Evolutionary conservation across 441 rosid genomes (phyloP), one percentile per base, ranked within the genome.

Genomic region (Euphorbia neoarborescens): DNA sequence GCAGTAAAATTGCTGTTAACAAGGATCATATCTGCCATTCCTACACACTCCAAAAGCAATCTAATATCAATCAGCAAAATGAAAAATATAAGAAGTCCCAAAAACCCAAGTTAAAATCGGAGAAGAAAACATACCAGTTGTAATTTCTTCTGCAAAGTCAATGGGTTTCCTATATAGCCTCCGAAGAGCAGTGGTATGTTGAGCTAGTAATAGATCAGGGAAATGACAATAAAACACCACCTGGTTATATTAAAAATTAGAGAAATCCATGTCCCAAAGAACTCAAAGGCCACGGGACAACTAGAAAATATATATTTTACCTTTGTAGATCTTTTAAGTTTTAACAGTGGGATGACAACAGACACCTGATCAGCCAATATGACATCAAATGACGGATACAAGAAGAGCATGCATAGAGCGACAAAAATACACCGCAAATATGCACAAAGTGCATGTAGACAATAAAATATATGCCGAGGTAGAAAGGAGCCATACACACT

Each of bases 151-250:
- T 11, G 90, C 66, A 59, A 80, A 83, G 73, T 94, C 96, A 68
- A 94, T 88, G 30, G 97, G 99, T 76, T 81, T 94, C 71, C 96
- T 75, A 75, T 94, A 90, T 66, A 90, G 74, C 73, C 88, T 87
- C 84, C 94, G 82, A n/a, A 89, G 84, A 63, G 80, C 10, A 22
- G 91, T 89, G 28, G 96, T 80, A 74, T 84, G 96, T 69, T 91
- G 88, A 77, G 97, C 99, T 30, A 91, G 78, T 63, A 94, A 83
- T 65, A 94, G 66, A 79, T 94, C 97, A 0, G 96, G 94, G 75
- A 94, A 94, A 82, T 94, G 96, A 80, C 97, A 94, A 80, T 94
- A 94, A 84, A 91, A 94, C 25, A 88, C 84, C 68, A 91, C 92
- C 96, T 89, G 84, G 35, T 72, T 69, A 48, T 69, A 59, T 12